phyloP scores from a whole-genome alignment of 2,329 filamentous ascomycete genomes.

The Cercospora brassicicola region DNA sequence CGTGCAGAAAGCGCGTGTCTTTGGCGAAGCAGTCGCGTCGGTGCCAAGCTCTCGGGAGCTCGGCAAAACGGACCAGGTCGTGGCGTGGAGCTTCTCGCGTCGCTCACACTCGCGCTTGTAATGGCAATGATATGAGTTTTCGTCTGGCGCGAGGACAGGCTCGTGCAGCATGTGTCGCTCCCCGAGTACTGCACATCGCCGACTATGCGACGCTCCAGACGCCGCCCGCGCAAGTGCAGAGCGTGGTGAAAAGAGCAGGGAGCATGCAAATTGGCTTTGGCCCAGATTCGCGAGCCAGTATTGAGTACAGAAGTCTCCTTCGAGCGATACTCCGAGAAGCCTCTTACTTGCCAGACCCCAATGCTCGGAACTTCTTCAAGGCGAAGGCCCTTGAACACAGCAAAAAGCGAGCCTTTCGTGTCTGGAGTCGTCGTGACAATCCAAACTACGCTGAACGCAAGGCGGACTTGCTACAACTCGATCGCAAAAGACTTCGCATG shows the following conservation, averaged over 20 bases:
- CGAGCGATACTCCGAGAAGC: constrained; percentile 60
- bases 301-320: constrained; percentile 48
- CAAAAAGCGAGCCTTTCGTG: constrained; percentile 34
- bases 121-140: constrained; percentile 4
- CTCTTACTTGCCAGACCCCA: constrained; percentile 61
- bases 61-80: background rate
- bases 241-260: background rate
- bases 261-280: constrained; percentile 7
- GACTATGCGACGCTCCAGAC: background rate
- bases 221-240: background rate
- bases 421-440: constrained; percentile 24
- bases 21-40: background rate
- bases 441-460: constrained; percentile 17
- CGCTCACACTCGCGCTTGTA: background rate
- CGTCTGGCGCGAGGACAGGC: background rate
- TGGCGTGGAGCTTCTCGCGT: background rate
- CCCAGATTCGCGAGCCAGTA: constrained; percentile 17
- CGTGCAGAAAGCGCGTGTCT: background rate
- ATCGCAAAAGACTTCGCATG: constrained; percentile 47
- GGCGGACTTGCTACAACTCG: constrained; percentile 34
- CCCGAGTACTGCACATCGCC: background rate
- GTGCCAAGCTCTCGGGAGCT: constrained; percentile 1
- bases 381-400: constrained; percentile 53
- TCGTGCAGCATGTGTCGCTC: background rate
- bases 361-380: constrained; percentile 53